phyloP scores from a whole-genome alignment of 2,329 filamentous ascomycete species.

The Xylariaceae sp. region DNA sequence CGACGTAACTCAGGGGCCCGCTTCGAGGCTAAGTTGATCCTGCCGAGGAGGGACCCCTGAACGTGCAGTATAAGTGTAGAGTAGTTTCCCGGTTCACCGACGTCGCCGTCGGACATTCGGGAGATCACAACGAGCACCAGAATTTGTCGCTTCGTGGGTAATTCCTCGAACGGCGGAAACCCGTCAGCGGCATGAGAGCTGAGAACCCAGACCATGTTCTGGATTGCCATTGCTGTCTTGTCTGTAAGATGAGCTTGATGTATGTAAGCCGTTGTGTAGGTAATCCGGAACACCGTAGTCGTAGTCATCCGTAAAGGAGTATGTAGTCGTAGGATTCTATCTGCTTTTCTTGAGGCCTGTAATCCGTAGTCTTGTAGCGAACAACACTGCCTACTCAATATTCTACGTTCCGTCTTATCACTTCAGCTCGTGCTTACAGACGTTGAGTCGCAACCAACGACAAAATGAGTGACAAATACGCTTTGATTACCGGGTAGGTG shows the following conservation, averaged over 20 bases:
- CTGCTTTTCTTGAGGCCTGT: too few relatives aligned
- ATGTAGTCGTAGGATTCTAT: too few relatives aligned
- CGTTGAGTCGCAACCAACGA: neutral
- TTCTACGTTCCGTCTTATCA: too few relatives aligned
- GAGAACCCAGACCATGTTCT: too few relatives aligned
- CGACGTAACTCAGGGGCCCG: too few relatives aligned
- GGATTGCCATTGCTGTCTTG: too few relatives aligned
- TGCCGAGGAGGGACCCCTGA: neutral
- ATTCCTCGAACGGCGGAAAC: neutral
- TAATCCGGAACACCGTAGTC: too few relatives aligned
- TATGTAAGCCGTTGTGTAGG: too few relatives aligned
- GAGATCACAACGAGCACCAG: neutral
- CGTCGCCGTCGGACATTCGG: neutral
- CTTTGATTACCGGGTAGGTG: constrained; percentile 1
- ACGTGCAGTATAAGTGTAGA: neutral
- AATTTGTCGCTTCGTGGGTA: neutral
- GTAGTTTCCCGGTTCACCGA: neutral
- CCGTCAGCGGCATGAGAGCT: neutral
- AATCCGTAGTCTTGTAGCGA: neutral
- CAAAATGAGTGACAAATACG: neutral
- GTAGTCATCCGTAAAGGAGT: neutral
- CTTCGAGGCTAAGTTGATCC: neutral
- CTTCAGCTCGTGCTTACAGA: too few relatives aligned
- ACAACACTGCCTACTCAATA: neutral
- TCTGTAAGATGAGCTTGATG: too few relatives aligned